Evolutionary conservation across 179 eudicot species (phyloP), one percentile per base, ranked within the genome.

Genomic region (Camellia oleifera): DNA sequence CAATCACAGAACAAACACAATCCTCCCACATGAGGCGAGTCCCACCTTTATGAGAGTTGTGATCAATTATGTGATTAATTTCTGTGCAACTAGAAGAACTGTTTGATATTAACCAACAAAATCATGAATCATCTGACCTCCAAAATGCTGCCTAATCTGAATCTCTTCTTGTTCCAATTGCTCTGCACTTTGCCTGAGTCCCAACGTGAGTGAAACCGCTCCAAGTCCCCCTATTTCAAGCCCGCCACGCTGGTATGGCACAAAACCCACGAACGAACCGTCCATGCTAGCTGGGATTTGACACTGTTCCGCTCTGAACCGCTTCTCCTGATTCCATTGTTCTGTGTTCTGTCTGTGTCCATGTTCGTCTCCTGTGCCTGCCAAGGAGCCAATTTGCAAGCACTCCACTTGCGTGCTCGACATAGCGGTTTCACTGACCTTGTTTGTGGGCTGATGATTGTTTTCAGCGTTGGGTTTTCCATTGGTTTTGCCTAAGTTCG

Each of bases 191-290:
- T 87, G 93, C 84, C 87, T 84, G 32, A 90, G 90, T 0, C 91
- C 93, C 72, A 90, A 77, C 0, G 93, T 90, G 20, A 90, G 87
- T 2, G 92, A 88, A 50, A 88, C 92, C 0, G 87, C 77, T n/a
- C 84, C 79, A 2, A 77, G 72, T 5, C 86, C 88, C 2, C 81
- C 89, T 0, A 79, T 77, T 56, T 83, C 90, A 5, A 81, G 50
- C 26, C 88, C 82, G 14, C 75, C 60, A 20, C 61, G 77, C 15
- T 79, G 83, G 60, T 83, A 81, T 4, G 89, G 83, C 57, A 82
- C 15, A 7, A 84, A 75, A 2, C 83, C 80, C 80, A 84, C 62
- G 14, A 82, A 46, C 0, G 83, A 70, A 7, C 86, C 85, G 11
- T 81, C 86, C 32, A 79, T 71, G 10, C 67, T 42, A 7, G 65